Evolutionary conservation across 2,329 filamentous ascomycete species (phyloP).

Genomic region (Saccharata proteae): DNA sequence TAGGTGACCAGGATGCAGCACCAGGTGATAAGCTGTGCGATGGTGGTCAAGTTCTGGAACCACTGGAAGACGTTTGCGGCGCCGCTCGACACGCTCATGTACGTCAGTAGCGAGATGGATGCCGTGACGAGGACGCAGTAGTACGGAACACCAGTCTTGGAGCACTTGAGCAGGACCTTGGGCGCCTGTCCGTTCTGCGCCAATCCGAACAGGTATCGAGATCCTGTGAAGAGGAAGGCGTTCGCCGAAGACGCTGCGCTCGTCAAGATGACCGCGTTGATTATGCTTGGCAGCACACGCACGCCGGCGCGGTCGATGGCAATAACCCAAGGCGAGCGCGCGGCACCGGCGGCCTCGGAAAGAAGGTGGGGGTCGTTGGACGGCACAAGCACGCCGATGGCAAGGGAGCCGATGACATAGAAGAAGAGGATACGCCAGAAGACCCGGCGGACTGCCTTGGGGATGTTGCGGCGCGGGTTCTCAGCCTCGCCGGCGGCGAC

Average conservation of each 20-base stretch:
- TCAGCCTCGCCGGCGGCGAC: conserved; percentile 24
- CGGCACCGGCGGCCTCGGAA: conserved; percentile 28
- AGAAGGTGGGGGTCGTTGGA: conserved; percentile 39
- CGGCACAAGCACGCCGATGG: conserved; percentile 49
- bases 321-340: conserved; percentile 41
- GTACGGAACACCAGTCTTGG: conserved; percentile 31
- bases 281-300: conserved; percentile 53
- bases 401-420: conserved; percentile 39
- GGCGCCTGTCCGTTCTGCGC: conserved; percentile 42
- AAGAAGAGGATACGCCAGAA: conserved; percentile 46
- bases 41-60: conserved; percentile 20
- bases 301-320: conserved; percentile 58
- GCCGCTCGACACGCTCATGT: conserved; percentile 33
- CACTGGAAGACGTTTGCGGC: conserved; percentile 19
- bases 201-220: conserved; percentile 38
- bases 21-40: conserved; percentile 20
- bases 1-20: conserved; percentile 16
- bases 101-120: conserved; percentile 45
- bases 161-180: conserved; percentile 37
- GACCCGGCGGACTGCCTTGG: conserved; percentile 41
- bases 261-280: conserved; percentile 66
- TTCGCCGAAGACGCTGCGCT: conserved; percentile 61
- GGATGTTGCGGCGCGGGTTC: conserved; percentile 32
- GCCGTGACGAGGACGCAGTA: conserved; percentile 25
- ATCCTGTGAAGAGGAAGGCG: conserved; percentile 47